These are phyloP conservation scores for Aaosphaeria arxii DNA, from an alignment of 2,329 filamentous ascomycete species.

Conservation along the genomic window DNA sequence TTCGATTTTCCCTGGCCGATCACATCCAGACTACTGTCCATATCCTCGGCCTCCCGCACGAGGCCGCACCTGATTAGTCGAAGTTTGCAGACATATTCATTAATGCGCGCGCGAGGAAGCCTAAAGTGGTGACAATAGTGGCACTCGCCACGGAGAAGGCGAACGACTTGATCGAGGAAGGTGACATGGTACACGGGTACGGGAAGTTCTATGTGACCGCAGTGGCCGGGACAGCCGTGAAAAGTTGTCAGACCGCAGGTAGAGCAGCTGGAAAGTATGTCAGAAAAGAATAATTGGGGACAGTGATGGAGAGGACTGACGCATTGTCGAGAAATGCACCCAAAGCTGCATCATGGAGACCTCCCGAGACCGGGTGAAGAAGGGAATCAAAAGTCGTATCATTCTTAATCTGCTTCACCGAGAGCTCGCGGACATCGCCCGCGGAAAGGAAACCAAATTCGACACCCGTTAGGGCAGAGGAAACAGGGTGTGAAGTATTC, in stretches of 20 bases:
- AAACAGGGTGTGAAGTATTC: constrained; percentile 67
- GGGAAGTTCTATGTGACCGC: constrained; percentile 92
- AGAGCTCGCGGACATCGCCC: constrained; percentile 81
- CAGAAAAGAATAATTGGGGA: neutral
- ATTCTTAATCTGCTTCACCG: constrained; percentile 91
- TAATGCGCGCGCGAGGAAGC: constrained; percentile 71
- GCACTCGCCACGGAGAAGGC: constrained; percentile 82
- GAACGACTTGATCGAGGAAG: constrained; percentile 88
- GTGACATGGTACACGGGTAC: constrained; percentile 94
- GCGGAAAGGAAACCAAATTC: constrained; percentile 84
- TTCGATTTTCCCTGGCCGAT: constrained; percentile 34
- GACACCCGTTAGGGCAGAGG: constrained; percentile 79
- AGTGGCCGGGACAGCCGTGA: constrained; percentile 79
- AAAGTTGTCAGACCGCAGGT: constrained; percentile 84
- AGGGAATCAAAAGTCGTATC: constrained; percentile 91
- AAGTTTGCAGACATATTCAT: constrained; percentile 79
- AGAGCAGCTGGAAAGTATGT: constrained; percentile 62
- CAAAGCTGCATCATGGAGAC: constrained; percentile 87
- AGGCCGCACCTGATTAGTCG: constrained; percentile 82
- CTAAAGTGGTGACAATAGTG: constrained; percentile 87
- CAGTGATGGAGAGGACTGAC: constrained; percentile 50
- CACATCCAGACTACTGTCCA: constrained; percentile 45
- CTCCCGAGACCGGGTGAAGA: constrained; percentile 82
- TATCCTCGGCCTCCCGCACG: constrained; percentile 61
- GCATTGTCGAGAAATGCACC: constrained; percentile 83